These are phyloP conservation scores for Inonotus obliquus DNA, from an alignment of 1,284 basidiomycete species.

Conservation along the genomic window DNA sequence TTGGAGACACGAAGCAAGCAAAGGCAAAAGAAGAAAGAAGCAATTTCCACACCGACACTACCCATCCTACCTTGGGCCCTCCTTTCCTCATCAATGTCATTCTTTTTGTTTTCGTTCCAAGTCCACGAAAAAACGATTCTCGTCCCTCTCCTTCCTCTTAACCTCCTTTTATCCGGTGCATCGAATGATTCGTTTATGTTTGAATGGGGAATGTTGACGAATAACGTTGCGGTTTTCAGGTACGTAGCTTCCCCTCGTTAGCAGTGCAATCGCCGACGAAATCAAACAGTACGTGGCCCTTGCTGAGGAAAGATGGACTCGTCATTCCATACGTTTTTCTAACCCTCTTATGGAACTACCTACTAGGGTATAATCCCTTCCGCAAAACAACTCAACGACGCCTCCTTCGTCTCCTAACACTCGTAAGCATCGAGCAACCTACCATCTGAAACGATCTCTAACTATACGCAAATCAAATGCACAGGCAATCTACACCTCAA, in stretches of 20 bases:
- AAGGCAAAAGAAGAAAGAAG: constrained; percentile 18
- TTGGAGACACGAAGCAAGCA: too few relatives aligned
- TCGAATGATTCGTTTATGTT: constrained; percentile 59
- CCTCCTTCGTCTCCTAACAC: constrained; percentile 51
- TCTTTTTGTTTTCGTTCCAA: constrained; percentile 95
- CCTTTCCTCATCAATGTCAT: constrained; percentile 74
- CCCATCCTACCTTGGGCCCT: constrained; percentile 66
- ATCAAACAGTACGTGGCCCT: constrained; percentile 80
- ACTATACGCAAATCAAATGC: constrained; percentile 38
- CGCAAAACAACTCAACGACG: constrained; percentile 33
- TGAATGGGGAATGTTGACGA: constrained; percentile 74
- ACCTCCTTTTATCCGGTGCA: constrained; percentile 69
- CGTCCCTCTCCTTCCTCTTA: constrained; percentile 83
- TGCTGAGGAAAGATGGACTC: constrained; percentile 79
- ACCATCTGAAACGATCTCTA: background rate
- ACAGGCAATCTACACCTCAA: constrained; percentile 41
- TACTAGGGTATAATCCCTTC: constrained; percentile 74
- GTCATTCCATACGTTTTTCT: constrained; percentile 67
- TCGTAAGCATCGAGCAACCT: constrained; percentile 41
- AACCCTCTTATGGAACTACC: constrained; percentile 73
- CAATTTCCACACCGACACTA: constrained; percentile 44
- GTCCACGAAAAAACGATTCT: constrained; percentile 94
- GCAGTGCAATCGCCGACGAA: background rate
- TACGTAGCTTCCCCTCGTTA: constrained; percentile 30
- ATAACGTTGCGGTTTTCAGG: constrained; percentile 90